Percentiles rank a stretch among this genome's conserved stretches.
Evolutionary conservation across 164 flowering plant genomes (phyloP).

Genomic region (Paratinospora sagittata): DNA sequence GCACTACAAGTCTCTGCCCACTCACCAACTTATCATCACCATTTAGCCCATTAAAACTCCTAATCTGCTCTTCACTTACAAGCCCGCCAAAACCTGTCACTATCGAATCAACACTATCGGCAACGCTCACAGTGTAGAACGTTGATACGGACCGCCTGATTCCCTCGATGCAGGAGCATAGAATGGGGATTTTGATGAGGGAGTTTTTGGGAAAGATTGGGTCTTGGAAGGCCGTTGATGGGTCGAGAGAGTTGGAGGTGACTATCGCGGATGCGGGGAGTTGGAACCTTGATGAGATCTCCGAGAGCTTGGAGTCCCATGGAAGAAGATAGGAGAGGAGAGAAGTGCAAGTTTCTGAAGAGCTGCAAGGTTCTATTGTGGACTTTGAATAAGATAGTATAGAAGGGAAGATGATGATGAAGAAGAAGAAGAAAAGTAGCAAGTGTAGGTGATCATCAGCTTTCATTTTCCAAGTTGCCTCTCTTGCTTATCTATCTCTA

Average conservation of each 20-base stretch:
- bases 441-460: too few species aligned
- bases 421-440: not conserved
- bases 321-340: slow-evolving; percentile 28
- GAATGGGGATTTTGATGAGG: slow-evolving; percentile 22
- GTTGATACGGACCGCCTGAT: slow-evolving; percentile 24
- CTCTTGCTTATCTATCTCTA: too few species aligned
- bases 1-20: slow-evolving; percentile 19
- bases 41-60: slow-evolving; percentile 12
- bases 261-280: slow-evolving; percentile 11
- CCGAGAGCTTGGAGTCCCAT: slow-evolving; percentile 25
- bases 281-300: slow-evolving; percentile 22
- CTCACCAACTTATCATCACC: slow-evolving; percentile 1
- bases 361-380: slow-evolving; percentile 26
- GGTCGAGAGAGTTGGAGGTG: slow-evolving; percentile 17
- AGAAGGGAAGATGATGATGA: slow-evolving; percentile 8
- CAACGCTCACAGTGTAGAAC: slow-evolving; percentile 6
- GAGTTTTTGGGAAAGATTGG: slow-evolving; percentile 18
- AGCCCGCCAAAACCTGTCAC: slow-evolving; percentile 24
- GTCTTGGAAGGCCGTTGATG: not conserved
- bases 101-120: slow-evolving; percentile 24
- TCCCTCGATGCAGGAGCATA: slow-evolving; percentile 30
- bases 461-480: too few species aligned
- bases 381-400: slow-evolving; percentile 16
- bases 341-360: slow-evolving; percentile 24
- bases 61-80: slow-evolving; percentile 26